Conservation (phyloP, 139 green algal species). For the Chlorokybus atmophyticus region DNA sequence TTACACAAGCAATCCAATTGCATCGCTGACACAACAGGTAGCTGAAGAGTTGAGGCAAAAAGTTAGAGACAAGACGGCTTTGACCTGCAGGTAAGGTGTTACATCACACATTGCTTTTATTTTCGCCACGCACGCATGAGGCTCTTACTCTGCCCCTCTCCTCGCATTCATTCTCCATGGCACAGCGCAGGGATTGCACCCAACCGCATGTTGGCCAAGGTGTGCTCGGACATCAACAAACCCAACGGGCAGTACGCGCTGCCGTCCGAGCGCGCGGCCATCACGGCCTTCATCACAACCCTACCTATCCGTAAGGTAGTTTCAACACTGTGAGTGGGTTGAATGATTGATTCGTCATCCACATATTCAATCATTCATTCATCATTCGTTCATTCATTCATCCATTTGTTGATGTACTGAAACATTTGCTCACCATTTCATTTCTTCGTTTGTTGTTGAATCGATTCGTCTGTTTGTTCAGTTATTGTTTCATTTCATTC, state of each 20-base stretch:
- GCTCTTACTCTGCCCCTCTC: too few relatives aligned
- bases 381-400: slow-evolving; percentile 2
- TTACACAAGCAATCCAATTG: too few relatives aligned
- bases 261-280: slow-evolving; percentile 10
- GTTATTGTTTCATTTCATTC: slow-evolving; percentile 1
- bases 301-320: slow-evolving; percentile 39
- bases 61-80: slow-evolving; percentile 15
- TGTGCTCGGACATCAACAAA: slow-evolving; percentile 41
- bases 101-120: too few relatives aligned
- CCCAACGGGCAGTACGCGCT: slow-evolving; percentile 39
- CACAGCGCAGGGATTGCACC: slow-evolving; percentile 25
- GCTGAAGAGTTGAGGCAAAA: slow-evolving; percentile 28
- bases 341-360: neutral
- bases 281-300: slow-evolving; percentile 25
- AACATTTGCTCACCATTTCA: neutral
- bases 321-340: too few relatives aligned
- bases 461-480: neutral
- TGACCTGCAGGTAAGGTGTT: too few relatives aligned
- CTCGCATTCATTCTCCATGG: too few relatives aligned
- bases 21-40: slow-evolving; percentile 7
- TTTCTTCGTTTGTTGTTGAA: neutral
- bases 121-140: too few relatives aligned
- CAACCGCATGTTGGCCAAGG: slow-evolving; percentile 38
- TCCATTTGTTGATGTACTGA: neutral
- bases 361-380: slow-evolving; percentile 1